Conservation (phyloP, 2,329 filamentous ascomycete species). For the Ophiostoma perfectum region DNA sequence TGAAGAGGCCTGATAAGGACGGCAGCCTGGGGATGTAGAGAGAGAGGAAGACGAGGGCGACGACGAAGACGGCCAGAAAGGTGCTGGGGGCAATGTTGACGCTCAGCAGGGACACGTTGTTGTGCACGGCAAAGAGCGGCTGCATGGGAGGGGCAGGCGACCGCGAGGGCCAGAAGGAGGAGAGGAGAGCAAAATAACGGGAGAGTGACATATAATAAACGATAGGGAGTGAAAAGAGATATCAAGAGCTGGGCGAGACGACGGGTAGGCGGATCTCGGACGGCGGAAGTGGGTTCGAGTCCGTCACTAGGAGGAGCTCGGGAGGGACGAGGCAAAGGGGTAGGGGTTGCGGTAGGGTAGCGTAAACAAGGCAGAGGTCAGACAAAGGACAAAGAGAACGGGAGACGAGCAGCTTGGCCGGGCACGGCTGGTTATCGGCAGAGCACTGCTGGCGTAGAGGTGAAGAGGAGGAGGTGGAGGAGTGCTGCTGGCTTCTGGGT, state of each 20-base stretch:
- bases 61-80: slow-evolving; percentile 47
- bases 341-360: not conserved
- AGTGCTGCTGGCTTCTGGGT: too few species aligned
- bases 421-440: not conserved
- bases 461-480: not conserved
- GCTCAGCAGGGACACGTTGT: slow-evolving; percentile 55
- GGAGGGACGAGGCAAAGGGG: not conserved
- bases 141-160: slow-evolving; percentile 39
- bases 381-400: not conserved
- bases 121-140: slow-evolving; percentile 56
- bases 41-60: slow-evolving; percentile 48
- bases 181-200: not conserved
- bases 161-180: not conserved
- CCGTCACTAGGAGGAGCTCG: slow-evolving; percentile 10
- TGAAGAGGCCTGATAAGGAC: slow-evolving; percentile 26
- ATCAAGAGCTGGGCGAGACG: not conserved
- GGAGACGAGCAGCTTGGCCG: too few species aligned
- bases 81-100: slow-evolving; percentile 55
- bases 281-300: slow-evolving; percentile 5
- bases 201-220: slow-evolving; percentile 8
- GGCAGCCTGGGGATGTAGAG: slow-evolving; percentile 40
- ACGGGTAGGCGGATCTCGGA: not conserved
- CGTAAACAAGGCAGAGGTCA: not conserved
- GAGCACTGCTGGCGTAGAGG: not conserved
- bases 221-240: not conserved